Conservation (phyloP, 257 asterid species). For the Ehretia macrophylla region DNA sequence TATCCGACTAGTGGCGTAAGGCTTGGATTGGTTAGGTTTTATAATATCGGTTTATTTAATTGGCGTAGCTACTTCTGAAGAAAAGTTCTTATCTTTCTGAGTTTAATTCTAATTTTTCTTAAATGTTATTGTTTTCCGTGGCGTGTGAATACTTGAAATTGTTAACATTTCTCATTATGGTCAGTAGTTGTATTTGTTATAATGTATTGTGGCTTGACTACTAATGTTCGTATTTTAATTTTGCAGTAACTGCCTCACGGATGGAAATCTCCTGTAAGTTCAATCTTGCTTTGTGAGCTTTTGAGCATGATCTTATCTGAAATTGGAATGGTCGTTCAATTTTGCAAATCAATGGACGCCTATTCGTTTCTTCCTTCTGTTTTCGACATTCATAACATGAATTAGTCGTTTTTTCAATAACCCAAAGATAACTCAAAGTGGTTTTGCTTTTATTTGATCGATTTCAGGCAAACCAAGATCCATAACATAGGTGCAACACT, state of each 20-base stretch:
- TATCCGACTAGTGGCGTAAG: not conserved
- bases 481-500: constrained; percentile 91
- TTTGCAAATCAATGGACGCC: not conserved
- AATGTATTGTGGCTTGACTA: not conserved
- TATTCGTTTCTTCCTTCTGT: not conserved
- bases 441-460: constrained; percentile 9
- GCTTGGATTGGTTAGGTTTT: not conserved
- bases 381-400: not conserved
- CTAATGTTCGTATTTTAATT: not conserved
- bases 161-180: not conserved
- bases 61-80: not conserved
- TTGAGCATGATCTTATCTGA: not conserved
- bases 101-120: no score
- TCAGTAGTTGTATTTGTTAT: not conserved
- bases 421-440: not conserved
- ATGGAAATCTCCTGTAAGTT: constrained; percentile 94
- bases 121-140: not conserved
- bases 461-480: constrained; percentile 80
- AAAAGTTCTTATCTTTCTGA: no score
- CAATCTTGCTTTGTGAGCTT: constrained; percentile 9
- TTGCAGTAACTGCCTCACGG: constrained; percentile 67
- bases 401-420: not conserved
- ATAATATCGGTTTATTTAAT: not conserved
- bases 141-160: not conserved
- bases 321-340: no score